Evolutionary conservation across 169 alveolate genomes (phyloP), one percentile per base, ranked within the genome.

Genomic region (Theileria sp.): DNA sequence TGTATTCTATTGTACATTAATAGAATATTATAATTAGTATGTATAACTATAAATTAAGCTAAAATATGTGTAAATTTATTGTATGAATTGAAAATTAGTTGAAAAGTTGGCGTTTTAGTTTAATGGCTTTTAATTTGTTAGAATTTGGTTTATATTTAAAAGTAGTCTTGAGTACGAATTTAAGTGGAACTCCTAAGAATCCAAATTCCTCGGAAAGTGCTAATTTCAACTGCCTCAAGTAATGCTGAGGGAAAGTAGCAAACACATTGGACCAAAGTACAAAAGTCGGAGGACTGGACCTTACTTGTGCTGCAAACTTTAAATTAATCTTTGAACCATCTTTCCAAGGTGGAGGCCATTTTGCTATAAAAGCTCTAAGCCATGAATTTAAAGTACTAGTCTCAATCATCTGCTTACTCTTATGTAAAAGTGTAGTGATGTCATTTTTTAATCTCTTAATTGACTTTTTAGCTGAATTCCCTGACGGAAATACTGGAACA

Each of bases 341-440:
- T n/a, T 87, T 65, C 95, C 95, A 92, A 12, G 95, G 95, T 13
- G 95, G 94, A 25, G 95, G 95, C 90, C 90, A 84, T 79, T 64
- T 75, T 28, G 75, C 82, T 36, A 75, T 25, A 58, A 84, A 84
- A 17, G 81, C 34, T 15, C 87, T 61, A 65, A 84, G 50, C 90
- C 90, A 84, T 4, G 77, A 34, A 74, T 84, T 84, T 72, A 84
- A 77, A 7, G 25, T 25, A 77, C 68, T 76, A 0, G 86, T 84
- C 26, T 76, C 86, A 8, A 82, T 25, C 69, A 66, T 50, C 21
- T 51, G 17, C 19, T 67, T 51, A 23, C 73, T 50, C 26, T 74
- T 66, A 26, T 75, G 58, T 1, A 66, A 21, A 9, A 81, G 68
- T n/a, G 88, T 10, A 25, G 62, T 12, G 9, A 81, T 50, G 26